These are phyloP conservation scores for Parmelia sp. DNA, from an alignment of 495 filamentous ascomycete genomes.

Conservation along the genomic window DNA sequence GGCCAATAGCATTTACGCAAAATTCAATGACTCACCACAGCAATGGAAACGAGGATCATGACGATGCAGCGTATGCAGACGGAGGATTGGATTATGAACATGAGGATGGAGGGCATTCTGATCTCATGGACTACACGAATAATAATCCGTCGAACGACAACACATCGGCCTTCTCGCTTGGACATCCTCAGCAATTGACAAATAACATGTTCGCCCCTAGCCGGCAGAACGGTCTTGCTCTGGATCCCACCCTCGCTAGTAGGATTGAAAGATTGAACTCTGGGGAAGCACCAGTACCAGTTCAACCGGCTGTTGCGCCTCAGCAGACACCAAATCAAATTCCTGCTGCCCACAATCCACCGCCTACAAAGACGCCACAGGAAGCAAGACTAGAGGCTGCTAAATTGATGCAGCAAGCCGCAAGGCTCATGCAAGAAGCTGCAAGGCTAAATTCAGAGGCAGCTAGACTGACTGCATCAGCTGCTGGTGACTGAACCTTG, in stretches of 20 bases:
- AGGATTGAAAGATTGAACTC: conserved; percentile 15
- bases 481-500: conserved; percentile 8
- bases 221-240: conserved; percentile 3
- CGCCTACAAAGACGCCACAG: conserved; percentile 17
- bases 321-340: conserved; percentile 3
- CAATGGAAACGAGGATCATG: conserved; percentile 8
- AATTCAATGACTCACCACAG: conserved; percentile 29
- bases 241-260: conserved; percentile 5
- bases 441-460: conserved; percentile 27
- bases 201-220: conserved; percentile 1
- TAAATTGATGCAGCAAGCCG: conserved; percentile 27
- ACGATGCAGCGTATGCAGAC: conserved; percentile 19
- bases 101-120: background rate
- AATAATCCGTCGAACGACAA: conserved; percentile 4
- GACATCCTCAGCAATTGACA: conserved; percentile 12
- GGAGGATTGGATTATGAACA: conserved; percentile 13
- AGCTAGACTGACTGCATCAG: conserved; percentile 23
- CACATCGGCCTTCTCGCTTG: background rate
- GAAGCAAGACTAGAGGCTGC: conserved; percentile 24
- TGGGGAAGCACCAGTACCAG: conserved; percentile 8
- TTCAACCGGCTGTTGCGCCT: conserved; percentile 11
- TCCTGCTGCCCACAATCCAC: background rate
- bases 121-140: conserved; percentile 17
- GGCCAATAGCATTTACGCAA: conserved; percentile 16
- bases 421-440: conserved; percentile 27